Percentiles rank a stretch among this genome's conserved stretches.
Evolutionary conservation across 495 filamentous ascomycete species (phyloP).

Genomic region (Aspergillus nidulans): DNA sequence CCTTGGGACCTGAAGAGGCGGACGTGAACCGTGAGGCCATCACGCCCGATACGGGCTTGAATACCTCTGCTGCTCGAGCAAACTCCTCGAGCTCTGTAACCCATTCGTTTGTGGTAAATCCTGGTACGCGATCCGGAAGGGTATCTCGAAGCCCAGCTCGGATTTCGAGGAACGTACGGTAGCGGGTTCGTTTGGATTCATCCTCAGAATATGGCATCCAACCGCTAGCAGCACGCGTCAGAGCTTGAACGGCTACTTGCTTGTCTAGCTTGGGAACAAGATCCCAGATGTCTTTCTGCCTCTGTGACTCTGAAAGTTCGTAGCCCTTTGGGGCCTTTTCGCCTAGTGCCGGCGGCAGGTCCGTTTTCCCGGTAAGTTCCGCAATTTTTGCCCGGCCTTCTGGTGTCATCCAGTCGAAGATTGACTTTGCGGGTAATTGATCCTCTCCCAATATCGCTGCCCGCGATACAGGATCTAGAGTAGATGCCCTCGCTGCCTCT

Average conservation of each 20-base stretch:
- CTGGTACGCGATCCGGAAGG: slow-evolving; percentile 55
- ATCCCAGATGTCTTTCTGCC: slow-evolving; percentile 54
- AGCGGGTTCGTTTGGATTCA: slow-evolving; percentile 69
- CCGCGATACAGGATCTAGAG: slow-evolving; percentile 71
- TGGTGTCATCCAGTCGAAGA: slow-evolving; percentile 90
- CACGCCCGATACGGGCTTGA: slow-evolving; percentile 82
- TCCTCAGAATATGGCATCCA: slow-evolving; percentile 88
- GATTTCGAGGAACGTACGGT: slow-evolving; percentile 74
- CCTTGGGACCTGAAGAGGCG: slow-evolving; percentile 48
- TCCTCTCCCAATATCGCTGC: slow-evolving; percentile 80
- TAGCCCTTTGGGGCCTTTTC: slow-evolving; percentile 67
- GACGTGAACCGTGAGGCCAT: slow-evolving; percentile 94
- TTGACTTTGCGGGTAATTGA: slow-evolving; percentile 82
- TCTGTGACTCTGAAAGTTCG: slow-evolving; percentile 54
- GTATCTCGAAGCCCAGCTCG: slow-evolving; percentile 59
- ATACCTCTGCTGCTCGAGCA: slow-evolving; percentile 80
- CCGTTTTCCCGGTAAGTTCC: slow-evolving; percentile 65
- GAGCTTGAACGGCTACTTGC: slow-evolving; percentile 65
- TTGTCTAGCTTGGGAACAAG: slow-evolving; percentile 72
- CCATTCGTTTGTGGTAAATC: slow-evolving; percentile 67
- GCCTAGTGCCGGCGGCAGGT: slow-evolving; percentile 72
- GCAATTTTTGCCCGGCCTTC: slow-evolving; percentile 74
- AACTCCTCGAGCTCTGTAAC: slow-evolving; percentile 81
- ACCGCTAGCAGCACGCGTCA: slow-evolving; percentile 65
- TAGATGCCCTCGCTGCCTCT: slow-evolving; percentile 69